Evolutionary conservation across 2,329 filamentous ascomycete genomes (phyloP), one percentile per base, ranked within the genome.

Genomic region (Huntiella decipiens): DNA sequence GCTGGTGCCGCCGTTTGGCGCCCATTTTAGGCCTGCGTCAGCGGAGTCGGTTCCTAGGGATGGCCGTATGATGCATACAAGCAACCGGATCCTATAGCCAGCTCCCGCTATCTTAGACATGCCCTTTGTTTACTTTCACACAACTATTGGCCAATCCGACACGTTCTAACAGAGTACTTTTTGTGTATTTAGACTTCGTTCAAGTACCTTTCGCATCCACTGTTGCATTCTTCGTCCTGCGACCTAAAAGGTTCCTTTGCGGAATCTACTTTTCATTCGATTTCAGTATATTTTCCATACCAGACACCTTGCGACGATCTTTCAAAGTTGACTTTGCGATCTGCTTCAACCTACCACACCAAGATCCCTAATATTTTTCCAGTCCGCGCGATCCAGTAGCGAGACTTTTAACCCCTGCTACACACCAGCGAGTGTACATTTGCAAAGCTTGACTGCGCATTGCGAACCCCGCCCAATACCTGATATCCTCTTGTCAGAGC

Each of bases 51-150:
- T 8, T 28, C 22, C 40, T 43, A 43, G 38, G 38, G 40, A 43
- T 33, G 31, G 17, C 22, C 16, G 34, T 32, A 43, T 43, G 28
- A 43, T 16, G 40, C 40, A 43, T 32, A 43, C 34, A 32, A 22
- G 38, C 8, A 28, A 15, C 33, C n/a, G 34, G 10, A 34, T 16
- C 34, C 40, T 16, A 13, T 36, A 35, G 28, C 31, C 17, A 34
- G 28, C 28, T 17, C 40, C n/a, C 40, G 8, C 33, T 32, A 15
- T 32, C 33, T 34, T 32, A 13, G 31, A 43, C 15, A 33, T 43
- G 31, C 40, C 12, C 34, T 34, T 43, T 43, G 22, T 43, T 43
- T 43, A 43, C 40, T 34, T 43, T 28, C 8, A 8, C 22, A 28
- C 6, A 28, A 7, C 5, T 7, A 28, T 8, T 28, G 22, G 22